phyloP scores from a whole-genome alignment of 257 asterid genomes.

The Solanum bukasovii region DNA sequence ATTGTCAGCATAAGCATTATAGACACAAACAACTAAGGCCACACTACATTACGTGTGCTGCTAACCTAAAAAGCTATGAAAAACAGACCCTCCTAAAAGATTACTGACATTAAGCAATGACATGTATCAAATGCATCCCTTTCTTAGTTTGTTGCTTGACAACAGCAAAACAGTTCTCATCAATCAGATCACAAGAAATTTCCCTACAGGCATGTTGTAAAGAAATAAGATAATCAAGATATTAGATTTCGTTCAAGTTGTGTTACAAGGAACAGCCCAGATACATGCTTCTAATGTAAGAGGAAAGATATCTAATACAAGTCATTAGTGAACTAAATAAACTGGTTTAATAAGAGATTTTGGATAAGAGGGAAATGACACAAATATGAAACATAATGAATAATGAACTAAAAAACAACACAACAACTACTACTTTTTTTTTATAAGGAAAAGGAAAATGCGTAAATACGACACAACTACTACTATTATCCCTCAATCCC shows the following conservation, averaged over 20 bases:
- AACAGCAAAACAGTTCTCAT: not conserved
- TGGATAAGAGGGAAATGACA: not conserved
- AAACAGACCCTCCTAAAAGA: not conserved
- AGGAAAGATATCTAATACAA: not conserved
- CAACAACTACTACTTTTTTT: not conserved
- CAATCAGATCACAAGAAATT: not conserved
- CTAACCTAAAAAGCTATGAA: not conserved
- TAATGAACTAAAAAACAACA: not conserved
- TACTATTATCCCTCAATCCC: not conserved
- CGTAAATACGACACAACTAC: not conserved
- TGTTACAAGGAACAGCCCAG: not conserved
- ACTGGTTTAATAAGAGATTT: not conserved
- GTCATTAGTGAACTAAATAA: not conserved
- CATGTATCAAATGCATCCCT: not conserved
- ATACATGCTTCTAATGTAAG: not conserved
- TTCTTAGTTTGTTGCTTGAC: not conserved
- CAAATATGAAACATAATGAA: not conserved
- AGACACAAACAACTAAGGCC: not conserved
- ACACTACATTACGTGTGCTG: not conserved
- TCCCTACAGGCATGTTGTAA: not conserved
- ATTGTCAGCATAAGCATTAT: not conserved
- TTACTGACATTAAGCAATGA: not conserved
- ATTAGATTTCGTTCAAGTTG: not conserved
- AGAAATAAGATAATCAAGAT: not conserved
- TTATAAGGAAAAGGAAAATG: not conserved